Evolutionary conservation across 2,329 filamentous ascomycete genomes (phyloP), one percentile per base, ranked within the genome.

Genomic region (Trichoderma sp.): DNA sequence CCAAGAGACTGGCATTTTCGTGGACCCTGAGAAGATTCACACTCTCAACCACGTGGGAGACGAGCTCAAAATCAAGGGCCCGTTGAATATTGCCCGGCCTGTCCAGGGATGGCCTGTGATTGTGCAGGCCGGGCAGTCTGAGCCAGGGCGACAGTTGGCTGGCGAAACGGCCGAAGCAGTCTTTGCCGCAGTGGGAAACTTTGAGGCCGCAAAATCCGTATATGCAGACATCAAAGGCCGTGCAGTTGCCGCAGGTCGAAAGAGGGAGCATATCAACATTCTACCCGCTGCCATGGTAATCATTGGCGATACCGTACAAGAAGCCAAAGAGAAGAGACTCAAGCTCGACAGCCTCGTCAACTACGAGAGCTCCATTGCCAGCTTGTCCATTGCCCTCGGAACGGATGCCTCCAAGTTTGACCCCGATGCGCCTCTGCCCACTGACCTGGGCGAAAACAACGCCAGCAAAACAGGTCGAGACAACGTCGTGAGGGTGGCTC

Each of bases 31-130:
- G 4, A 86, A 83, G 72, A 77, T 88, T 70, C 86, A 88, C 71
- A 80, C 83, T 0, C 75, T 87, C 21, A 79, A 87, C 71, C 85
- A 88, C 74, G 53, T 59, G 21, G 69, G 69, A 24, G 79, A 83
- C 4, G 79, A 82, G 35, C 75, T 86, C 31, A 78, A 81, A 63
- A 83, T 86, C 1, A 77, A 78, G 3, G 83, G 83, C 0, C 85
- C 85, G 4, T 71, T 87, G 64, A 86, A 86, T 68, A 86, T 87
- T 64, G 84, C 84, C 0, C 77, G 85, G 0, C 84, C 85, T 0
- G 81, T 84, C 0, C 85, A 87, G 71, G 85, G 85, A 0, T 86
- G 84, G 83, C 85, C 85, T 0, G 85, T 87, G 0, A 86, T 87
- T 70, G 83, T 86, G 1, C 85, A 87, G 68, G 85, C 84, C 2